Conservation (phyloP, 2,329 filamentous ascomycete genomes). For the Cladosporium sp. region DNA sequence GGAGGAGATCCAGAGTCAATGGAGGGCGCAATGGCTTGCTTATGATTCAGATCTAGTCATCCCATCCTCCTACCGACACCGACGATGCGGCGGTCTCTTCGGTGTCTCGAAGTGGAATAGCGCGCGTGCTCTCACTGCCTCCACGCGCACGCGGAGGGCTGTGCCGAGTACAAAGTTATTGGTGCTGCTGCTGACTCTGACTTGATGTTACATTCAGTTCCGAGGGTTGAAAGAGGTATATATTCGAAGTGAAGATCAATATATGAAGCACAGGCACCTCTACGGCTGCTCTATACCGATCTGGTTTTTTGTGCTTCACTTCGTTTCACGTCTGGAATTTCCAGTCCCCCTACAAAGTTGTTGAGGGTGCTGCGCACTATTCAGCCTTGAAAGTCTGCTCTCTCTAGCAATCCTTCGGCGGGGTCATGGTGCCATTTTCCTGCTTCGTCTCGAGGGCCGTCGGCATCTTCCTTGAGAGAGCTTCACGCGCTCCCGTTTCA, state of each 20-base stretch:
- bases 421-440: not conserved
- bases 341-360: not conserved
- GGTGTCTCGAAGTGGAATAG: slow-evolving; percentile 13
- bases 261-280: not conserved
- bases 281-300: not conserved
- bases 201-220: not conserved
- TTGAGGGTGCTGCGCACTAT: not conserved
- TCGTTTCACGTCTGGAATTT: too few relatives aligned
- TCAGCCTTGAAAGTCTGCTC: not conserved
- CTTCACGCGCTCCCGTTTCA: not conserved
- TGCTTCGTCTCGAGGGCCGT: not conserved
- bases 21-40: slow-evolving; percentile 12
- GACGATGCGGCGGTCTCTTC: slow-evolving; percentile 1
- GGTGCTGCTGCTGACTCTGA: not conserved
- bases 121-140: not conserved
- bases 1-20: slow-evolving; percentile 5
- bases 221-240: not conserved
- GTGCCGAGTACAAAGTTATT: not conserved
- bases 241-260: not conserved
- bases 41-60: slow-evolving; percentile 13
- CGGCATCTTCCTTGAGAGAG: not conserved
- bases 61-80: slow-evolving; percentile 4
- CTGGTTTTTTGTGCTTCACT: not conserved
- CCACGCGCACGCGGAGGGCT: slow-evolving; percentile 1
- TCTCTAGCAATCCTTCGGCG: slow-evolving; percentile 1